Conservation (phyloP, 306 rosid species). For the Dalbergia cochinchinensis region DNA sequence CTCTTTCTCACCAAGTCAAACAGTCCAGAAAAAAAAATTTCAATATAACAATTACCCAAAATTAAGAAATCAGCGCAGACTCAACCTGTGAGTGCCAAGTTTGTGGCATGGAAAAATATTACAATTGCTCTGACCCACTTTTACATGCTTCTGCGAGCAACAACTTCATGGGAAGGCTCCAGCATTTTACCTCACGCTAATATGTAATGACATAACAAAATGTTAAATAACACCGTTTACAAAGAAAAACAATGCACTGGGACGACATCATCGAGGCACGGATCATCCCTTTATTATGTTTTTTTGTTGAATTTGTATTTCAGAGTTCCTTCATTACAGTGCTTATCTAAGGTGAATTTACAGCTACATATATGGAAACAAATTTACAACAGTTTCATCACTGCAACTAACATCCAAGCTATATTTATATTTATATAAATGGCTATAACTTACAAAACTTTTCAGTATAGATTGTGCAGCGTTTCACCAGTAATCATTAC, state of each 20-base stretch:
- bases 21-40: too few relatives aligned
- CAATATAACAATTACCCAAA: too few relatives aligned
- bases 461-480: slow-evolving; percentile 30
- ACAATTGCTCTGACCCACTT: too few relatives aligned
- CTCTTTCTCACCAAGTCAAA: too few relatives aligned
- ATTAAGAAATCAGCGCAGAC: too few relatives aligned
- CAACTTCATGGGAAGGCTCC: too few relatives aligned
- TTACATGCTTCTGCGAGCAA: too few relatives aligned
- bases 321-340: background rate
- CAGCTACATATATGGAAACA: background rate
- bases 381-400: background rate
- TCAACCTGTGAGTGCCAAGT: too few relatives aligned
- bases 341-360: background rate
- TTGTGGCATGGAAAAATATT: too few relatives aligned
- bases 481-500: slow-evolving; percentile 78
- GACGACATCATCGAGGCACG: background rate
- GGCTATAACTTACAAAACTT: slow-evolving; percentile 17
- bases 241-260: background rate
- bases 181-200: too few relatives aligned
- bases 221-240: too few relatives aligned
- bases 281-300: background rate
- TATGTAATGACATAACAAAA: too few relatives aligned
- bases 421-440: background rate
- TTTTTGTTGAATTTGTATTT: background rate
- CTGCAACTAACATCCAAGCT: slow-evolving; percentile 3